Evolutionary conservation across 2,329 filamentous ascomycete species (phyloP).

Genomic region (Penicillium aurantiogriseum): DNA sequence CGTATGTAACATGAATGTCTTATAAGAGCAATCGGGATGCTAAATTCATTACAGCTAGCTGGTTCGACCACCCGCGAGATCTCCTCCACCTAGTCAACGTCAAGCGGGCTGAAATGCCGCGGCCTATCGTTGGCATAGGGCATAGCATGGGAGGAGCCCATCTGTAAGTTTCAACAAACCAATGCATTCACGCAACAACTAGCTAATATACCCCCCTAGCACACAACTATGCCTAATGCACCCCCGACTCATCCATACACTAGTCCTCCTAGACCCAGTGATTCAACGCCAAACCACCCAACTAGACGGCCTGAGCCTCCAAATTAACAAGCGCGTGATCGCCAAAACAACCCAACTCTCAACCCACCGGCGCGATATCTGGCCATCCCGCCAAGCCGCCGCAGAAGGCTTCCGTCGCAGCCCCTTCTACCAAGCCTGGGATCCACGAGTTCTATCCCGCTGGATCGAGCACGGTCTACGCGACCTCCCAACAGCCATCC

Average conservation of each 20-base stretch:
- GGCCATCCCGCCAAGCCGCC: conserved; percentile 74
- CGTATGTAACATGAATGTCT: conserved; percentile 53
- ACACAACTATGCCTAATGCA: conserved; percentile 71
- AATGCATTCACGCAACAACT: background rate
- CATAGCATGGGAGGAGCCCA: conserved; percentile 85
- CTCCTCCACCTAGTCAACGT: conserved; percentile 80
- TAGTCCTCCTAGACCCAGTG: conserved; percentile 83
- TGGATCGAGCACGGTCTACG: conserved; percentile 75
- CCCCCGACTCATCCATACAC: conserved; percentile 71
- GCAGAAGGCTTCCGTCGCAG: conserved; percentile 63
- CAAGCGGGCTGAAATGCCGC: conserved; percentile 75
- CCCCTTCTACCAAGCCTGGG: conserved; percentile 80
- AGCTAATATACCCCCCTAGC: conserved; percentile 23
- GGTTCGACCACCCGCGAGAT: conserved; percentile 83
- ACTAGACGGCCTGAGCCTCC: conserved; percentile 29
- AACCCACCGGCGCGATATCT: conserved; percentile 71
- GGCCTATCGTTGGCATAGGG: conserved; percentile 78
- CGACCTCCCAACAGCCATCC: conserved; percentile 62
- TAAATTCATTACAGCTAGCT: conserved; percentile 60
- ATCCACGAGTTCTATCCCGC: conserved; percentile 70
- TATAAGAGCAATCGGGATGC: background rate
- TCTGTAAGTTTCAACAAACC: conserved; percentile 45
- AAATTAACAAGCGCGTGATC: conserved; percentile 27
- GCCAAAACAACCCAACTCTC: conserved; percentile 55
- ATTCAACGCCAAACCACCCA: conserved; percentile 56